Evolutionary conservation across 2,329 filamentous ascomycete genomes (phyloP).

Genomic region (Venturia aucupariae): DNA sequence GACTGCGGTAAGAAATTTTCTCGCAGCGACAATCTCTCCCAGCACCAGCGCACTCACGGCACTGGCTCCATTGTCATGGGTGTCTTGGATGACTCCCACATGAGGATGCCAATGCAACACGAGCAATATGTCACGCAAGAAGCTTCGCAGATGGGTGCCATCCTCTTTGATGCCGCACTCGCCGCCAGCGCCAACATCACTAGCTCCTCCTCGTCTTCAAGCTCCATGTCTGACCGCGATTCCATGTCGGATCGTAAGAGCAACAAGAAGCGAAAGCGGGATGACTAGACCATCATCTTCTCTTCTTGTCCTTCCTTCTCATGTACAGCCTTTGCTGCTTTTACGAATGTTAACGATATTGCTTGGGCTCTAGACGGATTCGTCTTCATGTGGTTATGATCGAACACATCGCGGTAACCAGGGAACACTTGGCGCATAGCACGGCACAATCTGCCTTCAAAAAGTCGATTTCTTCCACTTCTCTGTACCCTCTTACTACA

Average conservation of each 20-base stretch:
- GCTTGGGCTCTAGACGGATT: neutral
- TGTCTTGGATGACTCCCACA: slow-evolving; percentile 63
- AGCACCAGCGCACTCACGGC: slow-evolving; percentile 90
- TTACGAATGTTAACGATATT: slow-evolving; percentile 13
- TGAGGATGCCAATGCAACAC: slow-evolving; percentile 31
- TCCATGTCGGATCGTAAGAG: slow-evolving; percentile 32
- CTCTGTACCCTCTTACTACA: slow-evolving; percentile 9
- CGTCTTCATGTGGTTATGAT: slow-evolving; percentile 11
- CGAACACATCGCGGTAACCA: neutral
- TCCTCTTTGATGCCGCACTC: slow-evolving; percentile 31
- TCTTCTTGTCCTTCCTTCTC: slow-evolving; percentile 21
- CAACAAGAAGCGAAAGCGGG: slow-evolving; percentile 73
- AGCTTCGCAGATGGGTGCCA: slow-evolving; percentile 28
- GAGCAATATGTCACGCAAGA: slow-evolving; percentile 19
- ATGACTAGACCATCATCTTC: slow-evolving; percentile 28
- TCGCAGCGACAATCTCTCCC: slow-evolving; percentile 90
- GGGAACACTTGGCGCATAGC: neutral
- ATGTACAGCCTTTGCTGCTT: slow-evolving; percentile 14
- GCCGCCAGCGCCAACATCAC: slow-evolving; percentile 22
- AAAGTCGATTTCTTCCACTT: slow-evolving; percentile 9
- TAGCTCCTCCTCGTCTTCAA: slow-evolving; percentile 21
- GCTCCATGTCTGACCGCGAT: slow-evolving; percentile 28
- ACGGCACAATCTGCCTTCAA: neutral
- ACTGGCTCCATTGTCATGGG: slow-evolving; percentile 86
- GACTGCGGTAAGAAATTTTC: slow-evolving; percentile 99